Evolutionary conservation across 2,329 filamentous ascomycete species (phyloP).

Genomic region (Penicillium sp.): DNA sequence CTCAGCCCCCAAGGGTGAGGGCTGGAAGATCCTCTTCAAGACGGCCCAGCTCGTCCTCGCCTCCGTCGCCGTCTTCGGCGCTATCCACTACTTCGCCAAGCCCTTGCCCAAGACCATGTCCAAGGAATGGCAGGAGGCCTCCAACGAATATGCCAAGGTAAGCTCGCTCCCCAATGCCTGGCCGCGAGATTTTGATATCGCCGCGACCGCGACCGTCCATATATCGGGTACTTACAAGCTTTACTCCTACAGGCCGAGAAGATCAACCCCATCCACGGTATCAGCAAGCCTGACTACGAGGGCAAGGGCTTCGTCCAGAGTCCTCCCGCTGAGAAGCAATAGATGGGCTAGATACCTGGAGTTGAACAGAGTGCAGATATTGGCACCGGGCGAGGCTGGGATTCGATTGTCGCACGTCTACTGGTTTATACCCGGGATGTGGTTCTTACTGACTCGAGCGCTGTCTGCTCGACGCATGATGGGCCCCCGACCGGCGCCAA

Average conservation of each 20-base stretch:
- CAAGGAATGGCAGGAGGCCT: slow-evolving; percentile 93
- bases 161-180: slow-evolving; percentile 31
- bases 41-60: slow-evolving; percentile 62
- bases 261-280: slow-evolving; percentile 79
- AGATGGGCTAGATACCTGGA: slow-evolving; percentile 19
- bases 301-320: slow-evolving; percentile 75
- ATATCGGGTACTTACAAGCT: slow-evolving; percentile 20
- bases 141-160: slow-evolving; percentile 92
- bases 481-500: slow-evolving; percentile 5
- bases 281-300: slow-evolving; percentile 70
- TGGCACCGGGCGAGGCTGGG: slow-evolving; percentile 7
- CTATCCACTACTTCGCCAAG: slow-evolving; percentile 66
- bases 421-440: not conserved
- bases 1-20: slow-evolving; percentile 78
- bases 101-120: slow-evolving; percentile 79
- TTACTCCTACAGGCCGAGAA: slow-evolving; percentile 62
- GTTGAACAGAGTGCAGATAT: slow-evolving; percentile 24
- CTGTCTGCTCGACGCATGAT: slow-evolving; percentile 11
- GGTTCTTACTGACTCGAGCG: slow-evolving; percentile 8
- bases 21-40: slow-evolving; percentile 70
- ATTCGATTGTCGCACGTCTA: slow-evolving; percentile 3
- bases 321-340: slow-evolving; percentile 40
- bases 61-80: slow-evolving; percentile 66
- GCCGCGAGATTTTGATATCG: not conserved
- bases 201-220: not conserved